Conservation (phyloP, 108 stramenopile genomes). For the Cyclostephanos tholiformis region DNA sequence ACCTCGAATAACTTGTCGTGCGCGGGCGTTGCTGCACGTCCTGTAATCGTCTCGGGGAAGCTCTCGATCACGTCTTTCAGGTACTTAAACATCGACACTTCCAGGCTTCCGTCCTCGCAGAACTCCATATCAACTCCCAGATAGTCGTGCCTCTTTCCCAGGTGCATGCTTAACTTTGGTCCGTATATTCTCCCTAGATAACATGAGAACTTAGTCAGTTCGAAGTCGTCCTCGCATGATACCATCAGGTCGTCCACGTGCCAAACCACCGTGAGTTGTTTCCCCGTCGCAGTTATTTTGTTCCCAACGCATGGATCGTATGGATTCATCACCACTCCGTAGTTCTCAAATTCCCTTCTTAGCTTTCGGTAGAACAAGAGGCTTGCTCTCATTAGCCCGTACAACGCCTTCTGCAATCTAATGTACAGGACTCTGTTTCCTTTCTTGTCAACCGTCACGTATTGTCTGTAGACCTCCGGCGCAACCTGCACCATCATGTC, state of each 20-base stretch:
- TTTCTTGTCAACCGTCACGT: background rate
- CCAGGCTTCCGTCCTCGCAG: background rate
- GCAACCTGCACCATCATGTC: constrained; percentile 23
- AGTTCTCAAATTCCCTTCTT: background rate
- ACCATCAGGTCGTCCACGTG: constrained; percentile 61
- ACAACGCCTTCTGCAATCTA: constrained; percentile 38
- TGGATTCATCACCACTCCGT: background rate
- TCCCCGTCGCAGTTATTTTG: background rate
- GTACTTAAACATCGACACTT: background rate
- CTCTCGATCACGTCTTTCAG: background rate
- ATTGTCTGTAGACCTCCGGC: background rate
- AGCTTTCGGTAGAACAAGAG: background rate
- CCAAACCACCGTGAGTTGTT: constrained; percentile 19
- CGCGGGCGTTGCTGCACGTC: background rate
- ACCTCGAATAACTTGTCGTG: background rate
- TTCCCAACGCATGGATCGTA: constrained; percentile 1
- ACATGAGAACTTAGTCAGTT: background rate
- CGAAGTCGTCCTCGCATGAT: constrained; percentile 28
- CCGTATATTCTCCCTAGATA: background rate
- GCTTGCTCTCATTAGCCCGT: constrained; percentile 30
- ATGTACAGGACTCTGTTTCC: constrained; percentile 16
- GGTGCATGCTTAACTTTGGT: background rate
- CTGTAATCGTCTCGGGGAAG: background rate
- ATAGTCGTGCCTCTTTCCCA: background rate
- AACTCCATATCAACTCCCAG: background rate